phyloP scores from a whole-genome alignment of 441 rosid species.

The Erodium texanum region DNA sequence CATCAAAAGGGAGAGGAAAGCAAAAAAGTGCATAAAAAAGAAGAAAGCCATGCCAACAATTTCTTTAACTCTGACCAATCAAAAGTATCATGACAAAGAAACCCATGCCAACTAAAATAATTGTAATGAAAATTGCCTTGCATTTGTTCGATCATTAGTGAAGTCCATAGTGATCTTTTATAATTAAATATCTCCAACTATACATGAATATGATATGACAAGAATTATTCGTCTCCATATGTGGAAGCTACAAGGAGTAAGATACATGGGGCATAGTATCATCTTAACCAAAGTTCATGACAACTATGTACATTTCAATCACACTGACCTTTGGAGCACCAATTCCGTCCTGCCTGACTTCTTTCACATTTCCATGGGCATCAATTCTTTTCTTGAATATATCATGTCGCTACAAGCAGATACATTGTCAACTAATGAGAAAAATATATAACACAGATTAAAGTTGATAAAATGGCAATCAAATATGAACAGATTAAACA shows the following conservation, averaged over 20 bases:
- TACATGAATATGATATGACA: not conserved
- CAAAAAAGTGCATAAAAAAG: not conserved
- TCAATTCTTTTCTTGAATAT: constrained; percentile 44
- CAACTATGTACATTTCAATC: not conserved
- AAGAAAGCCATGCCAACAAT: not conserved
- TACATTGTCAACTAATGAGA: not conserved
- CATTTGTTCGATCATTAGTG: not conserved
- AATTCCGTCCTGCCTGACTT: constrained; percentile 40
- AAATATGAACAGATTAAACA: not conserved
- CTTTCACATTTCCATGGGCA: constrained; percentile 38
- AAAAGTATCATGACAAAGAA: not conserved
- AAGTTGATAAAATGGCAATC: not conserved
- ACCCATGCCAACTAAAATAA: not conserved
- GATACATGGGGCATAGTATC: not conserved
- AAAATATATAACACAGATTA: not conserved
- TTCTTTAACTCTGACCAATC: not conserved
- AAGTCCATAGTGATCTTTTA: not conserved
- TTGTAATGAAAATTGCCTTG: not conserved
- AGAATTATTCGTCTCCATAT: not conserved
- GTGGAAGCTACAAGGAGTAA: not conserved
- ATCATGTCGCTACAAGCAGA: constrained; percentile 39
- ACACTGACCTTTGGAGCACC: constrained; percentile 46
- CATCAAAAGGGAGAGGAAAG: not conserved
- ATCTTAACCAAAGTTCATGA: not conserved
- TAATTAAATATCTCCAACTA: not conserved